phyloP scores from a whole-genome alignment of 495 filamentous ascomycete species.

The Aspergillus coremiiformis region DNA sequence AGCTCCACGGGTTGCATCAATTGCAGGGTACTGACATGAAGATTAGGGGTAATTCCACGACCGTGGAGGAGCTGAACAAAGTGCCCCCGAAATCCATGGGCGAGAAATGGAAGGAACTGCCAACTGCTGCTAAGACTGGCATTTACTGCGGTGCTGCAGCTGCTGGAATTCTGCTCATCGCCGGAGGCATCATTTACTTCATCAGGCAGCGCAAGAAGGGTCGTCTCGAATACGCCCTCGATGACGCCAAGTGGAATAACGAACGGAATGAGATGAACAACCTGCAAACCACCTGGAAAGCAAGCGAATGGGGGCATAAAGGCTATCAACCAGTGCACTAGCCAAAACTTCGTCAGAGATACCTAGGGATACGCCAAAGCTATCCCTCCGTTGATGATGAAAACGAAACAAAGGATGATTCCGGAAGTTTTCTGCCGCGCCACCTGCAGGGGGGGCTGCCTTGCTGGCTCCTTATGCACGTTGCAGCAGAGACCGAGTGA shows the following conservation, averaged over 20 bases:
- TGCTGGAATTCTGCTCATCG: slow-evolving; percentile 43
- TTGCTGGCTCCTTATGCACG: slow-evolving; percentile 6
- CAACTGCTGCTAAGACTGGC: slow-evolving; percentile 47
- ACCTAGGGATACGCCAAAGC: neutral
- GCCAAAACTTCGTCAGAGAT: slow-evolving; percentile 18
- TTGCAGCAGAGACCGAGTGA: slow-evolving; percentile 5
- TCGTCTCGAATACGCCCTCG: slow-evolving; percentile 51
- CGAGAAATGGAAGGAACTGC: slow-evolving; percentile 52
- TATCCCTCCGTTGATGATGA: slow-evolving; percentile 9
- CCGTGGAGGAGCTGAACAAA: slow-evolving; percentile 27
- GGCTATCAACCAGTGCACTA: slow-evolving; percentile 35
- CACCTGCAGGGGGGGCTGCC: slow-evolving; percentile 8
- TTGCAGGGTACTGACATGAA: neutral
- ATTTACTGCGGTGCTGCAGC: slow-evolving; percentile 48
- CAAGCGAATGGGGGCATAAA: slow-evolving; percentile 29
- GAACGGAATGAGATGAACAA: slow-evolving; percentile 60
- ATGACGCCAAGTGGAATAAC: slow-evolving; percentile 46
- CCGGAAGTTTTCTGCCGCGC: slow-evolving; percentile 1
- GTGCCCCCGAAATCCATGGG: slow-evolving; percentile 35
- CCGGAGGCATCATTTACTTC: slow-evolving; percentile 50
- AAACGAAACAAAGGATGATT: slow-evolving; percentile 9
- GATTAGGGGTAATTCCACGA: slow-evolving; percentile 57
- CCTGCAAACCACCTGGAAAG: slow-evolving; percentile 40
- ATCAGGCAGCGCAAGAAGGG: slow-evolving; percentile 61
- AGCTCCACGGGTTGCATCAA: neutral